Conservation (phyloP, 2,329 filamentous ascomycete genomes). For the Dothidotthia symphoricarpi region DNA sequence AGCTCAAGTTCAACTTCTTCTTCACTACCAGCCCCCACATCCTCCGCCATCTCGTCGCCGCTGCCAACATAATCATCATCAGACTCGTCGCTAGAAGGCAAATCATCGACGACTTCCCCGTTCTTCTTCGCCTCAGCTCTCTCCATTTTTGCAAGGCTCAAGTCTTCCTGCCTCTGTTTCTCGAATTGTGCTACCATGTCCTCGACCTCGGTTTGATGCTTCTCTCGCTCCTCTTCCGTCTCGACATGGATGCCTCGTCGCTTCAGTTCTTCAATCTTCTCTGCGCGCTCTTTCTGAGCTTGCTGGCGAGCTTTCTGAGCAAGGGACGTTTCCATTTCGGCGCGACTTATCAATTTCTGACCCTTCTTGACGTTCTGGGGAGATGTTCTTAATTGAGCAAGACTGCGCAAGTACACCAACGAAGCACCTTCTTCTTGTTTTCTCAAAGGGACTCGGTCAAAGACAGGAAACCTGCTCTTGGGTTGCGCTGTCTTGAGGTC, state of each 20-base stretch:
- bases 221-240: conserved; percentile 81
- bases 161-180: conserved; percentile 76
- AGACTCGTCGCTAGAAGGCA: conserved; percentile 55
- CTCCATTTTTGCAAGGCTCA: conserved; percentile 75
- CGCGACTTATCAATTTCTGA: conserved; percentile 62
- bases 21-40: conserved; percentile 41
- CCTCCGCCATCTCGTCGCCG: conserved; percentile 46
- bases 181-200: conserved; percentile 69
- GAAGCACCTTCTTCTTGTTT: conserved; percentile 63
- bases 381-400: conserved; percentile 70
- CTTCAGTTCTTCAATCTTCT: conserved; percentile 72
- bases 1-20: conserved; percentile 26
- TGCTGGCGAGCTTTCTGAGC: conserved; percentile 74
- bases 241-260: conserved; percentile 79
- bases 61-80: conserved; percentile 52
- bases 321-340: conserved; percentile 67
- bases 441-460: conserved; percentile 65
- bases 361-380: conserved; percentile 48
- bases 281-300: conserved; percentile 72
- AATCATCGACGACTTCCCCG: conserved; percentile 44
- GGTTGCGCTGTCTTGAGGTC: conserved; percentile 62
- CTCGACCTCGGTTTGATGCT: conserved; percentile 79
- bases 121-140: conserved; percentile 68
- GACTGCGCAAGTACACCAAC: conserved; percentile 66
- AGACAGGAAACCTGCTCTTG: conserved; percentile 51